These are phyloP conservation scores for Aureobasidium sp. DNA, from an alignment of 2,329 filamentous ascomycete species.

Conservation along the genomic window DNA sequence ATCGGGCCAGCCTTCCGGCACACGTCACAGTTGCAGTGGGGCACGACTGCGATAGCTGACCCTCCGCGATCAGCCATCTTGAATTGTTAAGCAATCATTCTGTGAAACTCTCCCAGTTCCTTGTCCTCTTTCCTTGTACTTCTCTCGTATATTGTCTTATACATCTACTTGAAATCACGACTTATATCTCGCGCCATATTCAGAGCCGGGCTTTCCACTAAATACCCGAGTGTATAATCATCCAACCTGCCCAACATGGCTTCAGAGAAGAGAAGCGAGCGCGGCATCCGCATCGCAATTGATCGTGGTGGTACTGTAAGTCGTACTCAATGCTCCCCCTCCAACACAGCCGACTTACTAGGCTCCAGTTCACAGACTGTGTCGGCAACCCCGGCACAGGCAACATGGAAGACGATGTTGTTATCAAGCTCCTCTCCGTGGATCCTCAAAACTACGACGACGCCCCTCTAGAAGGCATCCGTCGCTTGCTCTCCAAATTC, in stretches of 20 bases:
- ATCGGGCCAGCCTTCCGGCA: background rate
- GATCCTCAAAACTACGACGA: conserved; percentile 87
- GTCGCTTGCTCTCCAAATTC: conserved; percentile 75
- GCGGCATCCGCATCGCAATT: conserved; percentile 69
- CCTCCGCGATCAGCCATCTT: background rate
- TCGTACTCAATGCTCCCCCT: background rate
- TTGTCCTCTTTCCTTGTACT: background rate
- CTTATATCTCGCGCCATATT: background rate
- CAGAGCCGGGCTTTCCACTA: background rate
- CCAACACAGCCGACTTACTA: background rate
- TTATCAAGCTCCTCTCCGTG: conserved; percentile 84
- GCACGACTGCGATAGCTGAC: background rate
- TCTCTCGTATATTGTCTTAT: background rate
- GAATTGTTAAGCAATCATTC: background rate
- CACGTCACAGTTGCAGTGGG: conserved; percentile 1
- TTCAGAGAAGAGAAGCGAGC: conserved; percentile 29
- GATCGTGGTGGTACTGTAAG: conserved; percentile 58
- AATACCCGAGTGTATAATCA: background rate
- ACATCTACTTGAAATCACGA: background rate
- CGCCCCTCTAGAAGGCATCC: conserved; percentile 84
- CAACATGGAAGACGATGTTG: conserved; percentile 63
- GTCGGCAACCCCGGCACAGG: conserved; percentile 70
- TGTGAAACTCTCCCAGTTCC: background rate
- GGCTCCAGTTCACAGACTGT: conserved; percentile 67
- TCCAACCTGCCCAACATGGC: conserved; percentile 11